phyloP scores from a whole-genome alignment of 805 yeast genomes.

The Candida fluviatilis region DNA sequence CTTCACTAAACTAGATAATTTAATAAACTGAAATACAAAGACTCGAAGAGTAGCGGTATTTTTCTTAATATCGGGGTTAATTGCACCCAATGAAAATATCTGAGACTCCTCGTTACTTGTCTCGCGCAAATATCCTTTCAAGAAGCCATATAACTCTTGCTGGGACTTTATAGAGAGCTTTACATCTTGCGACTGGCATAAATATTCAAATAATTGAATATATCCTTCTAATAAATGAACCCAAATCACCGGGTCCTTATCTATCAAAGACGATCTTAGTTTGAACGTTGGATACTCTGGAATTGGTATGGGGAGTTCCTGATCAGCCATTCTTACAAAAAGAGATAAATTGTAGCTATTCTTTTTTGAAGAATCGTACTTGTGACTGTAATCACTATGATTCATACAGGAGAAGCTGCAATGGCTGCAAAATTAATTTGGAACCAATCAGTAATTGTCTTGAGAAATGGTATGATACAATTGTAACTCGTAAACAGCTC shows the following conservation, averaged over 20 bases:
- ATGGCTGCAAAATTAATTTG: not conserved
- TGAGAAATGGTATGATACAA: too few species aligned
- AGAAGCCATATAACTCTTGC: constrained; percentile 54
- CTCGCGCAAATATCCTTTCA: constrained; percentile 57
- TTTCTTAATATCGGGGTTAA: constrained; percentile 60
- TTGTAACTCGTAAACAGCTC: too few species aligned
- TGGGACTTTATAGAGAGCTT: constrained; percentile 49
- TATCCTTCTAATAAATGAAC: constrained; percentile 65
- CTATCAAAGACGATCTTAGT: constrained; percentile 70
- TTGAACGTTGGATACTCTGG: constrained; percentile 74
- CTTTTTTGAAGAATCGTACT: too few species aligned
- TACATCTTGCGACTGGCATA: constrained; percentile 31
- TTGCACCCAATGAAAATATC: constrained; percentile 65
- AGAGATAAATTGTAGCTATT: too few species aligned
- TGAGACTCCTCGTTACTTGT: constrained; percentile 57
- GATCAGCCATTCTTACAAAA: not conserved
- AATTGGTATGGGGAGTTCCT: constrained; percentile 42
- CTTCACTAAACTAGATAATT: constrained; percentile 49
- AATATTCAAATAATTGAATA: constrained; percentile 46
- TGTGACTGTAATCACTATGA: too few species aligned
- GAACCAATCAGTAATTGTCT: too few species aligned
- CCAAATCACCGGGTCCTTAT: constrained; percentile 83
- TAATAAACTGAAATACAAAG: constrained; percentile 48
- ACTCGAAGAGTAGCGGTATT: constrained; percentile 48
- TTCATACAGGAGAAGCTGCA: not conserved